Percentiles rank a stretch among this genome's conserved stretches.
Conservation (phyloP, 2,329 filamentous ascomycete species). For the Clonostachys byssicola region DNA sequence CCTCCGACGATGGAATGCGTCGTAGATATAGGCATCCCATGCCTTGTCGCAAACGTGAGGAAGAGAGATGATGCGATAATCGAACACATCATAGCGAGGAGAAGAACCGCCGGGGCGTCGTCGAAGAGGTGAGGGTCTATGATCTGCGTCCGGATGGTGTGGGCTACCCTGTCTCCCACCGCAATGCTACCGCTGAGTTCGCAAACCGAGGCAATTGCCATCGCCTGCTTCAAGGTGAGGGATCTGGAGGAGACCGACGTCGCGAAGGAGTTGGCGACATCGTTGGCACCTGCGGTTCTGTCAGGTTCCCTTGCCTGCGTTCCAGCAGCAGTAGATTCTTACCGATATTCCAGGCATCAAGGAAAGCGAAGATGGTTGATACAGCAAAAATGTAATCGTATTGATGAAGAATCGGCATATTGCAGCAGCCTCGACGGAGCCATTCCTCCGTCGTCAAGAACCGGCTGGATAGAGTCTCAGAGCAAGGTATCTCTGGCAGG, state of each 20-base stretch:
- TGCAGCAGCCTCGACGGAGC: not conserved
- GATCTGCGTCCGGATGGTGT: constrained; percentile 42
- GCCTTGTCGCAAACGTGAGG: constrained; percentile 44
- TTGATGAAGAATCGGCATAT: constrained; percentile 32
- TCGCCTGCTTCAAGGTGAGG: constrained; percentile 38
- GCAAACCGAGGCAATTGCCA: constrained; percentile 35
- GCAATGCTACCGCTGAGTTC: constrained; percentile 38
- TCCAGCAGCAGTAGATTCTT: constrained; percentile 6
- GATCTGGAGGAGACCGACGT: constrained; percentile 41
- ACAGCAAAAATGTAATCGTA: constrained; percentile 55
- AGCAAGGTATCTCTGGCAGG: too few species aligned
- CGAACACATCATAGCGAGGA: constrained; percentile 51
- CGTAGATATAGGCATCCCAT: constrained; percentile 49
- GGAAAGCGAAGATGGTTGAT: constrained; percentile 49
- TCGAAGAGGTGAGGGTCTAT: constrained; percentile 37
- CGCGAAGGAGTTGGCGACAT: constrained; percentile 43
- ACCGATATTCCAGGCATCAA: constrained; percentile 59
- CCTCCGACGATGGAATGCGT: constrained; percentile 47
- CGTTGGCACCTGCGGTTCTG: constrained; percentile 33
- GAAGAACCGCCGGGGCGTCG: constrained; percentile 38
- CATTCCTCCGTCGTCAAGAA: too few species aligned
- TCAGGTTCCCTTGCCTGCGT: not conserved
- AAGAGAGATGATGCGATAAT: constrained; percentile 46
- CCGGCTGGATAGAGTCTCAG: too few species aligned
- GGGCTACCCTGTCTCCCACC: constrained; percentile 27